Base-by-base conservation (phyloP, 106 monocot genomes). In the Hemerocallis citrina region DNA sequence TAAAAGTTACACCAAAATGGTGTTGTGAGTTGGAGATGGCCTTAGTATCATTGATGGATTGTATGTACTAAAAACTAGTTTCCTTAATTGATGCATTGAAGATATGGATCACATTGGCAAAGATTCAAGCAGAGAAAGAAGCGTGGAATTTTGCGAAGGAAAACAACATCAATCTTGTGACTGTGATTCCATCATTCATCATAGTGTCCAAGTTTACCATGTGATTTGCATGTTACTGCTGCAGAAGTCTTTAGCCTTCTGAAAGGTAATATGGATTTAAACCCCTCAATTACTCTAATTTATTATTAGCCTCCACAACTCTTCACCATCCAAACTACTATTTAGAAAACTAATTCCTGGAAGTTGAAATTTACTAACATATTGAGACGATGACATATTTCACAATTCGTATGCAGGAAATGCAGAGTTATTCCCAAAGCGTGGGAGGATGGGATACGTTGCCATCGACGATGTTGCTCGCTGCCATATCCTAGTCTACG, bases 131-230 rank as follows among this genome's bases (percentile, higher is more conserved):
- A 22, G 92, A 92, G 74, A 86, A 75, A 72, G 78, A 82, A 67
- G 92, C 86, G n/a, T 92, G 86, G 86, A 43, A 80, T 29, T 91
- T 91, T 66, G 79, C 91, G 16, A 63, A 57, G 41, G 77, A 74
- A 40, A 77, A 86, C 54, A 44, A 69, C 34, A 76, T 86, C 2
- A 79, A 91, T 66, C 64, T 91, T 1, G 82, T 86, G 1, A 75
- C 80, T n/a, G 72, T 92, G 50, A 59, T 83, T 47, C 92, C 92
- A 28, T 69, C 91, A 32, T 91, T 80, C 42, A 61, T 91, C 19
- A 57, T 91, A 17, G 85, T n/a, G 90, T 12, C 85, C 85, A 6
- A 74, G 79, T 27, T 57, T 91, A 45, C 71, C 85, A 7, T 73
- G 9, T 37, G 68, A 83, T 5, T 59, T 80, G 31, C 52, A 69